These are phyloP conservation scores for Lentinula raphanica DNA, from an alignment of 768 basidiomycete genomes.

Conservation along the genomic window DNA sequence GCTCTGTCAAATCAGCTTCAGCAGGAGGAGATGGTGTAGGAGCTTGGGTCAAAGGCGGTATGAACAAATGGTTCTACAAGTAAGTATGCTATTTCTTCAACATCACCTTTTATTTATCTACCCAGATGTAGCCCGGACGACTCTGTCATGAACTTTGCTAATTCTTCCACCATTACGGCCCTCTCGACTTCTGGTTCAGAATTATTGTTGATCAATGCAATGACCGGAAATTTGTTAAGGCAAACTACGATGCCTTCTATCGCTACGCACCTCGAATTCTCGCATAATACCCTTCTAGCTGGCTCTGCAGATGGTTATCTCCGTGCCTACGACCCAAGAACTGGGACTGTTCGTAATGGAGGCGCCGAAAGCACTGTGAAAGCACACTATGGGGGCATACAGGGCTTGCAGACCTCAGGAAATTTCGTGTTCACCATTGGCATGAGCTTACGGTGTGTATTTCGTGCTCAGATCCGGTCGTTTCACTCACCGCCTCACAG, in stretches of 20 bases:
- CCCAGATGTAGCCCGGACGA: constrained; percentile 21
- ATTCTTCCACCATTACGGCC: constrained; percentile 49
- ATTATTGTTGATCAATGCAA: constrained; percentile 65
- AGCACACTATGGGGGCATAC: constrained; percentile 79
- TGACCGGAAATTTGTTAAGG: constrained; percentile 62
- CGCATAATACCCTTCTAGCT: constrained; percentile 58
- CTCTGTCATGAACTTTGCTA: constrained; percentile 38
- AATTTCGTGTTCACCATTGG: constrained; percentile 86
- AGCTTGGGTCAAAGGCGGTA: constrained; percentile 78
- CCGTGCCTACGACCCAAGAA: constrained; percentile 67
- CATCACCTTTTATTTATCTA: not conserved
- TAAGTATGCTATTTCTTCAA: not conserved
- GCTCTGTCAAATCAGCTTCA: constrained; percentile 64
- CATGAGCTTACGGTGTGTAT: constrained; percentile 68
- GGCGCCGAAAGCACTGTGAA: constrained; percentile 53
- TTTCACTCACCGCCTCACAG: constrained; percentile 30
- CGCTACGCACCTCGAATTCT: constrained; percentile 60
- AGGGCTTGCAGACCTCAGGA: constrained; percentile 74
- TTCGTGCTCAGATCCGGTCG: not conserved
- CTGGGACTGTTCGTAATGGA: constrained; percentile 43
- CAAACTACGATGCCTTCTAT: constrained; percentile 52
- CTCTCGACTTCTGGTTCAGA: constrained; percentile 56
- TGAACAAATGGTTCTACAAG: constrained; percentile 70
- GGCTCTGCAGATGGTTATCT: constrained; percentile 73
- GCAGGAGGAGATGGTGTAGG: constrained; percentile 51